Base-by-base conservation (phyloP, 495 filamentous ascomycete species). In the Tetracladium setigerum region DNA sequence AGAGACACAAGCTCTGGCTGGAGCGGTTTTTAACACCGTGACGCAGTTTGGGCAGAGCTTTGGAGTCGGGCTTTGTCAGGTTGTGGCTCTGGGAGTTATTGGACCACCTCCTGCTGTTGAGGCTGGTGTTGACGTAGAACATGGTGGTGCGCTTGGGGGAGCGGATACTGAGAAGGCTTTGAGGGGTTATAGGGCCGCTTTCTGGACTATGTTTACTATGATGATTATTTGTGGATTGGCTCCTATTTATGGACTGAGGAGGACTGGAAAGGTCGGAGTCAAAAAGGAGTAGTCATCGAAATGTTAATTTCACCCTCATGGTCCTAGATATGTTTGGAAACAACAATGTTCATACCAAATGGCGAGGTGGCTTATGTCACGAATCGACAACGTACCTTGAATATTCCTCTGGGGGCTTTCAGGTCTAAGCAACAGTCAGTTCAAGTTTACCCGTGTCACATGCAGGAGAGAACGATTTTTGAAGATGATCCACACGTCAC, bases 21-120 rank as follows among this genome's bases (percentile, higher is more conserved):
- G 80, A 5, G 81, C 74, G 2, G 79, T 85, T 0, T 84, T 83
- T 64, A 81, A 81, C 52, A 79, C 78, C 0, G 59, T 77, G 12
- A 61, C 72, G 1, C 79, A 84, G 57, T 71, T 84, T 43, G 81
- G 82, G 0, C 78, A 66, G 14, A 67, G 70, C 0, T 60, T 85
- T n/a, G 81, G 81, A 2, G 50, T 82, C 5, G 73, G 74, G 5
- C 50, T 78, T 5, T 68, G 74, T 27, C 73, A 70, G 3, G 68
- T 79, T 11, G 72, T 84, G 40, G 71, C 81, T 0, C 22, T 27
- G 22, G 22, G 22, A 3, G 22, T 27, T 27, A 27, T 27, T 7
- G 22, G 22, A 3, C 22, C 22, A 27, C 22, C 22, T 27, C 22
- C 22, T 27, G 22, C 22, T 3, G 22, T 27, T 27, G 22, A 27